A percentile compares a stretch with the other conserved stretches of the same genome.
These are phyloP conservation scores for Rostrohypoxylon terebratum DNA, from an alignment of 495 filamentous ascomycete genomes.

Conservation along the genomic window DNA sequence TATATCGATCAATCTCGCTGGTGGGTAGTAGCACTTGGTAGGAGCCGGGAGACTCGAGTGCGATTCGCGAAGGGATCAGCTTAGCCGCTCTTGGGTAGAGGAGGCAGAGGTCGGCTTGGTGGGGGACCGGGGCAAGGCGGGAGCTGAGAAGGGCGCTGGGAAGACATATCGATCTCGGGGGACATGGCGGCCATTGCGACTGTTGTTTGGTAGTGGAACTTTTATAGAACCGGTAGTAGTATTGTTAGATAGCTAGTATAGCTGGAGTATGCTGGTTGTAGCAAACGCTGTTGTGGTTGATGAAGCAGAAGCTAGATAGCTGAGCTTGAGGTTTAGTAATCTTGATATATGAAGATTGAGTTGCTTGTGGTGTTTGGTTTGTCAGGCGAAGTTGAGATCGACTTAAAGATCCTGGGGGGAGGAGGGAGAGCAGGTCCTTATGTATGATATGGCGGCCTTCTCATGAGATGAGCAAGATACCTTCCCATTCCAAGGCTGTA, in stretches of 20 bases:
- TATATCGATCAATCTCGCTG: slow-evolving; percentile 24
- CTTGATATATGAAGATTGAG: background rate
- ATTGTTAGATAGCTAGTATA: slow-evolving; percentile 33
- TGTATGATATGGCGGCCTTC: slow-evolving; percentile 50
- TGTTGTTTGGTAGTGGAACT: slow-evolving; percentile 49
- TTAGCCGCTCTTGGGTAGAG: slow-evolving; percentile 77
- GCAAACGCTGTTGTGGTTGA: slow-evolving; percentile 20
- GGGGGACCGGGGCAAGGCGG: slow-evolving; percentile 89
- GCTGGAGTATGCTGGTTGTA: slow-evolving; percentile 25
- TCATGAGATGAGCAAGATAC: slow-evolving; percentile 33
- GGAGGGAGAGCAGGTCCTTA: slow-evolving; percentile 58
- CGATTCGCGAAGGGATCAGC: slow-evolving; percentile 14
- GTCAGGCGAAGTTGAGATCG: slow-evolving; percentile 39
- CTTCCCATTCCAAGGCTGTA: slow-evolving; percentile 36
- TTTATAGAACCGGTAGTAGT: slow-evolving; percentile 21
- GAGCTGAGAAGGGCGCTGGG: slow-evolving; percentile 74
- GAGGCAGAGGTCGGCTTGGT: slow-evolving; percentile 84
- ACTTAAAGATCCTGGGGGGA: slow-evolving; percentile 36
- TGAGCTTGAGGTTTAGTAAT: slow-evolving; percentile 12
- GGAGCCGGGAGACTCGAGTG: slow-evolving; percentile 31
- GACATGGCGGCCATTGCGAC: slow-evolving; percentile 69
- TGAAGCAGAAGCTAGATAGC: slow-evolving; percentile 17
- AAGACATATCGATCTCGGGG: slow-evolving; percentile 48
- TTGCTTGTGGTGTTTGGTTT: slow-evolving; percentile 24
- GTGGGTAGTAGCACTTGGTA: slow-evolving; percentile 29